phyloP scores from a whole-genome alignment of 768 basidiomycete species.

The Dioszegia crocea region DNA sequence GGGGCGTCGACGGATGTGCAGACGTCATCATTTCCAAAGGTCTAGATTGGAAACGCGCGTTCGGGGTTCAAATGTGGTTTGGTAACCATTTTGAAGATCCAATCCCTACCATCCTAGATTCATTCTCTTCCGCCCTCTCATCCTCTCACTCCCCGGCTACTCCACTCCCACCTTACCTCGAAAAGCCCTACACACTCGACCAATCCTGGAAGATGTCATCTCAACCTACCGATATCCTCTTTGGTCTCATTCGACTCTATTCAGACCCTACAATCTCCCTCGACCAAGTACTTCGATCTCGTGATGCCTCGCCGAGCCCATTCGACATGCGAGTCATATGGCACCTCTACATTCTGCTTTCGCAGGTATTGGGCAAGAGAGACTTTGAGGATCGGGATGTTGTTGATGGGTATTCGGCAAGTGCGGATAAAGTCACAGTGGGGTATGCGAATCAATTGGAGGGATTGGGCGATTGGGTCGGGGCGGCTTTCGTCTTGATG shows the following conservation, averaged over 20 bases:
- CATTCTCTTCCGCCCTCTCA: constrained; percentile 55
- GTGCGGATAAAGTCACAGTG: constrained; percentile 75
- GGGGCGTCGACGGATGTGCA: constrained; percentile 54
- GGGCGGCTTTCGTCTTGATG: constrained; percentile 81
- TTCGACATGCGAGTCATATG: constrained; percentile 81
- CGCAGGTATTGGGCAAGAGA: constrained; percentile 72
- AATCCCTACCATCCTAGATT: constrained; percentile 63
- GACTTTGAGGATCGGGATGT: constrained; percentile 76
- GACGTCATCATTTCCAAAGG: constrained; percentile 65
- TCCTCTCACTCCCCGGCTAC: constrained; percentile 45
- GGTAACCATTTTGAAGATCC: constrained; percentile 60
- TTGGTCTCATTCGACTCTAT: constrained; percentile 70
- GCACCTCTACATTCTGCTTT: constrained; percentile 86
- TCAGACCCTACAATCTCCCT: constrained; percentile 69
- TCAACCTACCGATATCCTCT: constrained; percentile 62
- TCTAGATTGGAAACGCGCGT: constrained; percentile 89
- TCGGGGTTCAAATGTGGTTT: constrained; percentile 89
- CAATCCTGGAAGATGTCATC: constrained; percentile 21
- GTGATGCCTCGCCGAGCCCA: constrained; percentile 69
- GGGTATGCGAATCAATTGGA: constrained; percentile 86
- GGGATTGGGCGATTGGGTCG: constrained; percentile 70
- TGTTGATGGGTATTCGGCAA: constrained; percentile 66
- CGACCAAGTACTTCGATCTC: constrained; percentile 62
- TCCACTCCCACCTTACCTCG: constrained; percentile 45
- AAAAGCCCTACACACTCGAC: constrained; percentile 16